These are phyloP conservation scores for Rhododendron williamsianum DNA, from an alignment of 148 eudicot genomes.

Conservation along the genomic window DNA sequence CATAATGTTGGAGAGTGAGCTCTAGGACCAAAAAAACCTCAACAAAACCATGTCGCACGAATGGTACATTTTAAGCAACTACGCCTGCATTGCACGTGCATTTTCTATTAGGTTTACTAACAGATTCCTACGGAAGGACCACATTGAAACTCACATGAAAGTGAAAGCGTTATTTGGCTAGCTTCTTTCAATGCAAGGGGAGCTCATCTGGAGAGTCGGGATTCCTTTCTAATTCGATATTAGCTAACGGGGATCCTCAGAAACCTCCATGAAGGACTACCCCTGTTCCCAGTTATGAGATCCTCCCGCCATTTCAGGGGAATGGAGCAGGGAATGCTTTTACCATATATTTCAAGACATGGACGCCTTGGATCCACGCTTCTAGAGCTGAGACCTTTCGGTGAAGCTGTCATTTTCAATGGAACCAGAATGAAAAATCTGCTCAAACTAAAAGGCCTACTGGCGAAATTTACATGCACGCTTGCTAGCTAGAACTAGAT, in stretches of 20 bases:
- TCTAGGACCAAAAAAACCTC: no score
- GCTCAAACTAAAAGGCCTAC: neutral
- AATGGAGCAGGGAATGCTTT: neutral
- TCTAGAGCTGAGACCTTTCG: neutral
- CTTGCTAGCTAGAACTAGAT: neutral
- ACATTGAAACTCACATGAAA: neutral
- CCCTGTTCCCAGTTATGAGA: neutral
- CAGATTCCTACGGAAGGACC: neutral
- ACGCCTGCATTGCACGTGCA: neutral
- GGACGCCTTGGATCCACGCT: neutral
- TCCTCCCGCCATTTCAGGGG: neutral
- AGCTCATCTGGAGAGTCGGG: neutral
- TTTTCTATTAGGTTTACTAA: neutral
- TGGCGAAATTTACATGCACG: neutral
- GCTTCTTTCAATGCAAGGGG: neutral
- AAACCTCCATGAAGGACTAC: neutral
- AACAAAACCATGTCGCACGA: neutral
- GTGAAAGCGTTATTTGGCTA: neutral
- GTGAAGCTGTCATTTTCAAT: neutral
- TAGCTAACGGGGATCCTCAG: neutral
- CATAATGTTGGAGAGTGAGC: no score
- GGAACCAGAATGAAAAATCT: neutral
- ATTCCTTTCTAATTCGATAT: no score
- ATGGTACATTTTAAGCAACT: neutral
- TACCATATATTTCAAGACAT: neutral